Percentiles rank a stretch among this genome's conserved stretches.
Conservation (phyloP, 768 basidiomycete species). For the Tubosaeta sp. region DNA sequence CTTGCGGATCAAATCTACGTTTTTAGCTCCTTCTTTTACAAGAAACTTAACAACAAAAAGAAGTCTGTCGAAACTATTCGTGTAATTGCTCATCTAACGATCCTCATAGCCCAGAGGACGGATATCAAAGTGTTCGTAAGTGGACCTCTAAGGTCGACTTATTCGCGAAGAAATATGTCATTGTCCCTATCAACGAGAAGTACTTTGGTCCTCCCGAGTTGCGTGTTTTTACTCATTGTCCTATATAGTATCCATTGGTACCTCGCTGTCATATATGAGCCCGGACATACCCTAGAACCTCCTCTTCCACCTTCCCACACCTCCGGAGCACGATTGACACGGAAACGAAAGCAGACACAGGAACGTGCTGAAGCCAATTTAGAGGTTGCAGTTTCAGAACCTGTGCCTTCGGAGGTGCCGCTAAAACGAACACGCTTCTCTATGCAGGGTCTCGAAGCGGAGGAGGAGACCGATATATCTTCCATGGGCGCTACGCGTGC, state of each 20-base stretch:
- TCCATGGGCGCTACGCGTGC: constrained; percentile 15
- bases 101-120: constrained; percentile 45
- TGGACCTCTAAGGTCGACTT: constrained; percentile 91
- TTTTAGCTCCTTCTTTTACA: constrained; percentile 98
- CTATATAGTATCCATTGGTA: constrained; percentile 87
- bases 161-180: constrained; percentile 87
- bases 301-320: constrained; percentile 33
- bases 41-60: constrained; percentile 70
- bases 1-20: constrained; percentile 76
- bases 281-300: constrained; percentile 54
- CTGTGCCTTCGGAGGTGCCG: not conserved
- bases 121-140: constrained; percentile 82
- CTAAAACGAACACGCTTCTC: not conserved
- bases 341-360: constrained; percentile 19
- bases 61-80: constrained; percentile 37
- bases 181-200: constrained; percentile 98
- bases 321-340: constrained; percentile 15
- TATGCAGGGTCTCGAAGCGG: constrained; percentile 2
- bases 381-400: not conserved
- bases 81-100: not conserved
- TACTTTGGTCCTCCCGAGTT: constrained; percentile 34
- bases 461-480: constrained; percentile 13
- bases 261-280: constrained; percentile 87
- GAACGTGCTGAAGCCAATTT: constrained; percentile 1
- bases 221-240: constrained; percentile 3